A percentile compares a stretch with the other conserved stretches of the same genome.
Conservation (phyloP, 1,139 yeast species). For the Pichia sp. region DNA sequence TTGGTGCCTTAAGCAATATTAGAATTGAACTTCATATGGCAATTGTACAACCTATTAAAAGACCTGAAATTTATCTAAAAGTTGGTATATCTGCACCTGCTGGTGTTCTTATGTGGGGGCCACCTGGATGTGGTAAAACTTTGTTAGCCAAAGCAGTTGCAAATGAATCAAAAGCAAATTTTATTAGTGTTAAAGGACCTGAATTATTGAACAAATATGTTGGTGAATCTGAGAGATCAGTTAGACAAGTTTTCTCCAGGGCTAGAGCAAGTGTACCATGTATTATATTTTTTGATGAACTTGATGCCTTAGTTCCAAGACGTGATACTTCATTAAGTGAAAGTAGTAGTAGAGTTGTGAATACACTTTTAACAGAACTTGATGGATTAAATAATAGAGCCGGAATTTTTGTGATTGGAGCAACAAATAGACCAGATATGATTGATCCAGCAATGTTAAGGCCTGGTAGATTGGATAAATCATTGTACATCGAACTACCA, state of each 20-base stretch:
- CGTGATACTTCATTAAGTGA: conserved; percentile 85
- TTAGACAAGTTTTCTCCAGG: conserved; percentile 86
- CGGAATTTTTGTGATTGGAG: conserved; percentile 93
- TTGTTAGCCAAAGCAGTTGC: conserved; percentile 95
- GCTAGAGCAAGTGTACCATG: conserved; percentile 96
- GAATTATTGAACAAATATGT: conserved; percentile 90
- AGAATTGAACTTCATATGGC: conserved; percentile 94
- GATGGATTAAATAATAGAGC: conserved; percentile 91
- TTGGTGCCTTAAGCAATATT: conserved; percentile 77
- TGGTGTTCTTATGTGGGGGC: conserved; percentile 98
- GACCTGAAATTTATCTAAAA: conserved; percentile 81
- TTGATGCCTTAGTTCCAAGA: conserved; percentile 92
- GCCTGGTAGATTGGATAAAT: conserved; percentile 94
- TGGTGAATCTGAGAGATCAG: conserved; percentile 94
- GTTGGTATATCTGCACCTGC: conserved; percentile 97
- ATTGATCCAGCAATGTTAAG: conserved; percentile 97
- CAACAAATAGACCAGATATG: conserved; percentile 97
- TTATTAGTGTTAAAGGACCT: conserved; percentile 92
- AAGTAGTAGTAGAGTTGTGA: conserved; percentile 89
- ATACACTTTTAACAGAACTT: conserved; percentile 84
- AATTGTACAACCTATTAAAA: conserved; percentile 89
- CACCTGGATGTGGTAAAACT: conserved; percentile 98
- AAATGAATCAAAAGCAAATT: conserved; percentile 91
- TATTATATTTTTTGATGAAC: conserved; percentile 90
- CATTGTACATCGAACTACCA: conserved; percentile 86